phyloP scores from a whole-genome alignment of 2,329 filamentous ascomycete genomes.

The Macrophomina phaseolina region DNA sequence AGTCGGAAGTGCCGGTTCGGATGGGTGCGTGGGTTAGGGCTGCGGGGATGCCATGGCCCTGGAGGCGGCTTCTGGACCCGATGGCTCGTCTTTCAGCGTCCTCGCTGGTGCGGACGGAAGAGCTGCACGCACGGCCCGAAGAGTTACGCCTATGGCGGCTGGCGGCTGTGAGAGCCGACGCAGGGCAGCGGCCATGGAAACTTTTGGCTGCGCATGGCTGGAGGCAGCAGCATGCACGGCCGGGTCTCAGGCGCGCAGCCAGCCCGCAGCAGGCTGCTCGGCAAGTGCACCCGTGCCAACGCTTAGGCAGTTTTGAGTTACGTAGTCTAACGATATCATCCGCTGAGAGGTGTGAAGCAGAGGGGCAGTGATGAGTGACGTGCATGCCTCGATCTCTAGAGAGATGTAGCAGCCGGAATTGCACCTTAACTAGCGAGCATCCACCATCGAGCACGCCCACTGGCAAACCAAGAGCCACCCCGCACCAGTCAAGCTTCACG shows the following conservation, averaged over 20 bases:
- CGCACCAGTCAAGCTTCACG: conserved; percentile 4
- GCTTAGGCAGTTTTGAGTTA: conserved; percentile 11
- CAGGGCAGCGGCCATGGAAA: conserved; percentile 3
- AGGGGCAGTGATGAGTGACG: background rate
- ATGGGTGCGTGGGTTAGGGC: background rate
- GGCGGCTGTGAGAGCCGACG: conserved; percentile 3
- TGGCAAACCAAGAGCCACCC: background rate
- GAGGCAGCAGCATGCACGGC: background rate
- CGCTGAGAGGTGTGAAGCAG: background rate
- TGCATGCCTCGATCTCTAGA: conserved; percentile 10
- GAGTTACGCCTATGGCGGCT: background rate
- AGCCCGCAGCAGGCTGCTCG: background rate
- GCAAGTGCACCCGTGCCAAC: background rate
- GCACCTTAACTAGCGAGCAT: background rate
- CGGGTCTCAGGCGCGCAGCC: background rate
- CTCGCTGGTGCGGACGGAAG: conserved; percentile 12
- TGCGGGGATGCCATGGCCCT: background rate
- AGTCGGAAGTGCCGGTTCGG: background rate
- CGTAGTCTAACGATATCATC: background rate
- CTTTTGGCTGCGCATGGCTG: background rate
- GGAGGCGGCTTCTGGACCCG: conserved; percentile 1
- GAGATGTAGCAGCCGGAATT: conserved; percentile 2
- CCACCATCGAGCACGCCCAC: background rate
- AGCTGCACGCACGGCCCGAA: conserved; percentile 25
- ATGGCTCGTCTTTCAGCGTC: conserved; percentile 22